Evolutionary conservation across 352 stramenopile species (phyloP).

Genomic region (Phytophthora rubi): DNA sequence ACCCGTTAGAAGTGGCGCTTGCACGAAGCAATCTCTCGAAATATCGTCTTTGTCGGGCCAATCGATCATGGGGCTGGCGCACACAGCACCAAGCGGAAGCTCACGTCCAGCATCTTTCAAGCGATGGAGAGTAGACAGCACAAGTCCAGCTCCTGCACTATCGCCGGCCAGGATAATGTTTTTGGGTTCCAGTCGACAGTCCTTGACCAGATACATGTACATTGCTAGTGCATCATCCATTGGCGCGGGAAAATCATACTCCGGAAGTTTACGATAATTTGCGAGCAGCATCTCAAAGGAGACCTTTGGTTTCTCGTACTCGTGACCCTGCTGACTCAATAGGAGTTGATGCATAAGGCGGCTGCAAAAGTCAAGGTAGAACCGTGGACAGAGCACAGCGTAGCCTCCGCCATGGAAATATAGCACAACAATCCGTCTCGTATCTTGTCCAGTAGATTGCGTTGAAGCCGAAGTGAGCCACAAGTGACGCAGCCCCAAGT

Average conservation of each 20-base stretch:
- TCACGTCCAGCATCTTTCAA: not conserved
- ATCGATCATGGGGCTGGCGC: not conserved
- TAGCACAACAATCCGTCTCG: not conserved
- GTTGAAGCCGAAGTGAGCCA: not conserved
- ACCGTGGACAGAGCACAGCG: slow-evolving; percentile 27
- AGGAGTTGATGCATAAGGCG: not conserved
- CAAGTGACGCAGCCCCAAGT: not conserved
- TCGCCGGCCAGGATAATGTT: slow-evolving; percentile 41
- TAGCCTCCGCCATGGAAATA: slow-evolving; percentile 53
- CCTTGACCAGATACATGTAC: slow-evolving; percentile 33
- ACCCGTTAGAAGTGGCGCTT: not conserved
- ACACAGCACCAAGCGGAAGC: not conserved
- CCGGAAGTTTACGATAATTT: slow-evolving; percentile 43
- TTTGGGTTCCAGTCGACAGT: slow-evolving; percentile 13
- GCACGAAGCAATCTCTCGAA: not conserved
- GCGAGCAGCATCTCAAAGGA: slow-evolving; percentile 31
- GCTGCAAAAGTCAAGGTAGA: slow-evolving; percentile 29
- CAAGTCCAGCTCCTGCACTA: slow-evolving; percentile 35
- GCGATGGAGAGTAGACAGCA: slow-evolving; percentile 27
- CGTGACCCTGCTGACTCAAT: too few species aligned
- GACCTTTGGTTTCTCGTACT: not conserved
- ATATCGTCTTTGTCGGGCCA: not conserved
- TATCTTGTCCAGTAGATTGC: not conserved
- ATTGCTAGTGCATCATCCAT: slow-evolving; percentile 31
- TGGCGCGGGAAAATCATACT: slow-evolving; percentile 31